Conservation (phyloP, 73 alveolate genomes). For the Paramecium tetraurelia region DNA sequence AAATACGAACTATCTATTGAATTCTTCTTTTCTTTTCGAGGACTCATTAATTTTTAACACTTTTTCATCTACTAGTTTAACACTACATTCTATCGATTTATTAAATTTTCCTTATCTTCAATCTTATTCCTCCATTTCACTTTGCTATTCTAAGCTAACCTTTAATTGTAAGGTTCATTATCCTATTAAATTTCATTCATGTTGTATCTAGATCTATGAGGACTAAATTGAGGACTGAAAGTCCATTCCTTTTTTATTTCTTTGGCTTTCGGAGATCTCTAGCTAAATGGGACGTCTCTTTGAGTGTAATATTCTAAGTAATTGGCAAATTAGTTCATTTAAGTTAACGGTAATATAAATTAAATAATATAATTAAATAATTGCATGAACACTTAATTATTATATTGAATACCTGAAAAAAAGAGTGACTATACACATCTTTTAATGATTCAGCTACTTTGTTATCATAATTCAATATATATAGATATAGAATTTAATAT, state of each 20-base stretch:
- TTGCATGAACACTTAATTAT: neutral
- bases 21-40: neutral
- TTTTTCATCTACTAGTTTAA: neutral
- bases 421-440: neutral
- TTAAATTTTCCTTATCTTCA: neutral
- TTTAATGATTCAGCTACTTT: neutral
- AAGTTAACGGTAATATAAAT: constrained; percentile 31
- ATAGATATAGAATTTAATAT: neutral
- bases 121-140: neutral
- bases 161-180: neutral
- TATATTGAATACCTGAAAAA: neutral
- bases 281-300: neutral
- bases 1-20: neutral
- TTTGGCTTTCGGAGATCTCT: neutral
- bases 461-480: neutral
- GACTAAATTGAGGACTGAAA: neutral
- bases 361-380: neutral
- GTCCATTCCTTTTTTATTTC: neutral
- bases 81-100: neutral
- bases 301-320: neutral
- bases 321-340: constrained; percentile 37
- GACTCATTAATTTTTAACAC: neutral
- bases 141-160: neutral
- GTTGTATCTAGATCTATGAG: neutral
- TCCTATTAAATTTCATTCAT: neutral